Percentiles rank a stretch among this genome's conserved stretches.
These are phyloP conservation scores for Cutaneotrichosporon sp. DNA, from an alignment of 1,284 basidiomycete species.

Conservation along the genomic window DNA sequence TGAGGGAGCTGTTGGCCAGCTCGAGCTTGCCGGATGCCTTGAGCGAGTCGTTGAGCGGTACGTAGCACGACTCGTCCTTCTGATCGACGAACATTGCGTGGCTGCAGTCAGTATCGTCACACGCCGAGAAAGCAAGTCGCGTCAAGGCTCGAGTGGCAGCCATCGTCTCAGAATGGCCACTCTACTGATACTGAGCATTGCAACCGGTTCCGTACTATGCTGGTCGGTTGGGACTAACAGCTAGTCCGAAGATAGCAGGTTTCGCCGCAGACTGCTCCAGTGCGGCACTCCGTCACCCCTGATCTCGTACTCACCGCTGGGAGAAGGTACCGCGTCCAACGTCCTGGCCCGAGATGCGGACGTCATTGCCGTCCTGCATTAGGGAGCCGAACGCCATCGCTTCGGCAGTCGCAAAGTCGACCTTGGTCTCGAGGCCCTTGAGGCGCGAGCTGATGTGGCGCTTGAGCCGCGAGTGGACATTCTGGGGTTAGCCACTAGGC, in stretches of 20 bases:
- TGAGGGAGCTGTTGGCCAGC: constrained; percentile 78
- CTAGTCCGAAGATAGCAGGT: too few relatives aligned
- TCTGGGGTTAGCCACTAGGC: constrained; percentile 53
- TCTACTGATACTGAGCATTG: too few relatives aligned
- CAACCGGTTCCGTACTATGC: too few relatives aligned
- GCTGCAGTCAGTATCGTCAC: constrained; percentile 47
- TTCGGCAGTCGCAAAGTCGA: constrained; percentile 86
- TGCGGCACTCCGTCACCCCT: too few relatives aligned
- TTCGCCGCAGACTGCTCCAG: too few relatives aligned
- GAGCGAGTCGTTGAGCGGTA: constrained; percentile 66
- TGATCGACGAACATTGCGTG: constrained; percentile 90
- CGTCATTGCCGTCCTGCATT: constrained; percentile 69
- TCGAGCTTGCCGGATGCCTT: constrained; percentile 61
- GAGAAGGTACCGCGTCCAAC: constrained; percentile 85
- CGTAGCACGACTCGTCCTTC: constrained; percentile 65
- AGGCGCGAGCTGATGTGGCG: constrained; percentile 73
- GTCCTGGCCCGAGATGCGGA: constrained; percentile 84
- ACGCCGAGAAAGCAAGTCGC: too few relatives aligned
- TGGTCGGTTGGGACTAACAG: too few relatives aligned
- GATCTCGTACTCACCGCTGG: constrained; percentile 64
- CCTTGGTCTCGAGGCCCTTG: constrained; percentile 62
- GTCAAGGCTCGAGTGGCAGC: too few relatives aligned
- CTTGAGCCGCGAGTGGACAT: constrained; percentile 71
- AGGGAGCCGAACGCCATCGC: constrained; percentile 79
- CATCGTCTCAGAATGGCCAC: too few relatives aligned